A percentile compares a stretch with the other conserved stretches of the same genome.
Conservation (phyloP, 192 early-diverging fungal species). For the Polychytrium aggregatum region DNA sequence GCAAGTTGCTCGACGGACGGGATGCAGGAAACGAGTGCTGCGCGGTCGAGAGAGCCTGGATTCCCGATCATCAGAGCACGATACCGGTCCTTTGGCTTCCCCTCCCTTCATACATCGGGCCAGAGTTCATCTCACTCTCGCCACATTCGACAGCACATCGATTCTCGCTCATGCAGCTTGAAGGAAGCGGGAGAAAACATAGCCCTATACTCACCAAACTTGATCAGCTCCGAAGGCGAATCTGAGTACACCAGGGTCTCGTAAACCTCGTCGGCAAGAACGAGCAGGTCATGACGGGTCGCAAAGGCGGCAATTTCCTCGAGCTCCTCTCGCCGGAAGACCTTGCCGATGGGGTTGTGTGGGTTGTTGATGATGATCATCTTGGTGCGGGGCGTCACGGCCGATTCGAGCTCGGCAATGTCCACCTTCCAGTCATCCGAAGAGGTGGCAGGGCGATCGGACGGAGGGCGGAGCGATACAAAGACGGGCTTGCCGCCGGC, state of each 20-base stretch:
- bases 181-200: too few relatives aligned
- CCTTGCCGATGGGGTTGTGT: conserved; percentile 83
- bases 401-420: conserved; percentile 60
- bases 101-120: too few relatives aligned
- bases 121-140: too few relatives aligned
- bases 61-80: too few relatives aligned
- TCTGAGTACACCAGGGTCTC: conserved; percentile 82
- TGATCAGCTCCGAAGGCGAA: conserved; percentile 29
- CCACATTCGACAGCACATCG: too few relatives aligned
- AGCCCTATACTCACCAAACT: conserved; percentile 33
- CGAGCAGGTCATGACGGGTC: conserved; percentile 68
- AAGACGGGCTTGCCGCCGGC: conserved; percentile 79
- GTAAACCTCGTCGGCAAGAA: conserved; percentile 86
- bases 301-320: conserved; percentile 65
- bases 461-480: conserved; percentile 62
- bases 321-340: conserved; percentile 66
- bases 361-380: conserved; percentile 91
- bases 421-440: conserved; percentile 83
- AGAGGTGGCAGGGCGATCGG: conserved; percentile 28
- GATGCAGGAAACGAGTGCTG: too few relatives aligned
- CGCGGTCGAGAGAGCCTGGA: too few relatives aligned
- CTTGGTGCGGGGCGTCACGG: conserved; percentile 67
- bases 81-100: too few relatives aligned
- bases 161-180: too few relatives aligned
- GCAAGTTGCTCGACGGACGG: too few relatives aligned